Evolutionary conservation across 2,329 filamentous ascomycete species (phyloP).

Genomic region (Colletotrichum scovillei): DNA sequence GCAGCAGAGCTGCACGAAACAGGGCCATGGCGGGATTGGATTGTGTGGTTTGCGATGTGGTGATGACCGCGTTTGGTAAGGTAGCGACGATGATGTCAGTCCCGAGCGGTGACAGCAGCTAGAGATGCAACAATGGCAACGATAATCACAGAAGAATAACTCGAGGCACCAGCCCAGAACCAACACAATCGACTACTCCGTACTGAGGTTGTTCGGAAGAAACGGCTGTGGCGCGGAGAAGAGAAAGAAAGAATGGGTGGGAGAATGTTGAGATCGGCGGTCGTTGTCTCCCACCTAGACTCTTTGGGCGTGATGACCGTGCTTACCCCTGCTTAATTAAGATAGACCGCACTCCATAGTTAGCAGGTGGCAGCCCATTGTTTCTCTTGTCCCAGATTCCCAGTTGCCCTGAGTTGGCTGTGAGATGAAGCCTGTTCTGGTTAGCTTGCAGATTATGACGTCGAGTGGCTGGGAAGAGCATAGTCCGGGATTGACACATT

Average conservation of each 20-base stretch:
- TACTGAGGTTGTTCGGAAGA: background rate
- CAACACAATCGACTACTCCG: background rate
- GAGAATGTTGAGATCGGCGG: background rate
- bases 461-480: slow-evolving; percentile 23
- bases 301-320: slow-evolving; percentile 16
- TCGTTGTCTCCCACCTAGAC: background rate
- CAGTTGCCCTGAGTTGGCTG: slow-evolving; percentile 1
- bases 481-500: slow-evolving; percentile 13
- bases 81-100: background rate
- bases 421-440: slow-evolving; percentile 20
- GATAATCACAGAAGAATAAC: background rate
- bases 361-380: background rate
- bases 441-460: slow-evolving; percentile 15
- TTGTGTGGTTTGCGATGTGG: background rate
- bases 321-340: background rate
- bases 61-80: background rate
- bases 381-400: background rate
- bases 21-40: slow-evolving; percentile 13
- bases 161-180: background rate
- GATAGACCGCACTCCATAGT: no score
- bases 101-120: background rate
- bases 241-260: background rate
- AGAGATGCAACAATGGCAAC: background rate
- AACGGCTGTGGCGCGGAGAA: background rate
- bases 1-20: slow-evolving; percentile 14